Percentiles rank a stretch among this genome's conserved stretches.
These are phyloP conservation scores for Malassezia obtusa DNA, from an alignment of 1,284 basidiomycete species.

Conservation along the genomic window DNA sequence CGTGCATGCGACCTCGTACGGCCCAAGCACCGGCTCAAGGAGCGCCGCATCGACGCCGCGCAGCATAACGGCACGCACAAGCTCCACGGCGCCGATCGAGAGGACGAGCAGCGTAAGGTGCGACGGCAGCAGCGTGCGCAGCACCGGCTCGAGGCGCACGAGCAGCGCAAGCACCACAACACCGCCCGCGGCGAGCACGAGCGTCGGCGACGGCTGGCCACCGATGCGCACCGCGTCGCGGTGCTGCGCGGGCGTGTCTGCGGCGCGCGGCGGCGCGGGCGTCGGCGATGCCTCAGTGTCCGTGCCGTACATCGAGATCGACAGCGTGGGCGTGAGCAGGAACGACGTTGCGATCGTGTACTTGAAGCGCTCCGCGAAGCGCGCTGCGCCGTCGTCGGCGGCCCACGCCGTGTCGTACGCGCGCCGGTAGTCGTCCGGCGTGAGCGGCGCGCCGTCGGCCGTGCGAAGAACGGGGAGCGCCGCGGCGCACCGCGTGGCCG, in stretches of 20 bases:
- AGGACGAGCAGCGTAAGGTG: not conserved
- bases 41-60: not conserved
- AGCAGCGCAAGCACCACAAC: not conserved
- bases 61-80: not conserved
- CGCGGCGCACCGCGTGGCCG: too few relatives aligned
- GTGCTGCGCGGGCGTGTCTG: not conserved
- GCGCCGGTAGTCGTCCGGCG: not conserved
- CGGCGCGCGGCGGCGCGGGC: not conserved
- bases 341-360: conserved; percentile 41
- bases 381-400: conserved; percentile 1
- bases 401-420: not conserved
- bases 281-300: not conserved
- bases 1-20: not conserved
- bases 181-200: not conserved
- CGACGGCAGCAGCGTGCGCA: not conserved
- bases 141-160: not conserved
- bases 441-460: too few relatives aligned
- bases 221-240: not conserved
- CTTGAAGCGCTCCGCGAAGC: conserved; percentile 41
- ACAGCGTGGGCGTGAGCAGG: conserved; percentile 37
- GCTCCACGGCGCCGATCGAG: not conserved
- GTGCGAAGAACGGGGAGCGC: too few relatives aligned
- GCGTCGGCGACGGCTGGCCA: not conserved
- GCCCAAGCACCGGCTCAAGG: not conserved
- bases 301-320: conserved; percentile 40